These are phyloP conservation scores for Lophiotrema nucula DNA, from an alignment of 495 filamentous ascomycete species.

Conservation along the genomic window DNA sequence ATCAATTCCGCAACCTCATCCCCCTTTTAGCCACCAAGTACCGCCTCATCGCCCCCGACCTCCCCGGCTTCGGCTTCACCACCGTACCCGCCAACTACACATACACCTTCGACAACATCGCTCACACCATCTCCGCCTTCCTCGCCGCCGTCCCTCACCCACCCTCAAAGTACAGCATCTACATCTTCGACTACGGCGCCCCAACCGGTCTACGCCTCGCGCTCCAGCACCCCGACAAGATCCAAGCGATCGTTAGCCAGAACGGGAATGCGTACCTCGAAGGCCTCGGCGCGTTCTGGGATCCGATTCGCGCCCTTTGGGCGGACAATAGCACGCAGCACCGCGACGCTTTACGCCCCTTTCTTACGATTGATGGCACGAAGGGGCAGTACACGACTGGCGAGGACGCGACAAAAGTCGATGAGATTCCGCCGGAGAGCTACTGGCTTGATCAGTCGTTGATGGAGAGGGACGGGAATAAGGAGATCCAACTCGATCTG, in stretches of 20 bases:
- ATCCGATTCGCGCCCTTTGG: constrained; percentile 51
- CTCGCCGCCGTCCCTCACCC: constrained; percentile 47
- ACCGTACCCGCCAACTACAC: constrained; percentile 43
- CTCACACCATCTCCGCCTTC: constrained; percentile 50
- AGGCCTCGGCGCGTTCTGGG: constrained; percentile 60
- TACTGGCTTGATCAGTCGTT: constrained; percentile 54
- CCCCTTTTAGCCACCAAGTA: constrained; percentile 54
- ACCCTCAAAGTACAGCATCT: constrained; percentile 51
- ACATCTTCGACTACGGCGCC: constrained; percentile 68
- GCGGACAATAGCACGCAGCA: constrained; percentile 40
- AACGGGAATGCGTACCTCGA: constrained; percentile 66
- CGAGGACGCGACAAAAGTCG: constrained; percentile 28
- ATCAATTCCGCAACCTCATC: constrained; percentile 62
- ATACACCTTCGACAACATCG: constrained; percentile 54
- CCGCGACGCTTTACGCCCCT: constrained; percentile 42
- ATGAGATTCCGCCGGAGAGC: constrained; percentile 54
- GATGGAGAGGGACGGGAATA: constrained; percentile 51
- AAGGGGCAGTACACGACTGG: constrained; percentile 58
- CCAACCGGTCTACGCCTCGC: constrained; percentile 57
- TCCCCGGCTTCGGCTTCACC: constrained; percentile 54
- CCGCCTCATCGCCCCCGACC: constrained; percentile 59
- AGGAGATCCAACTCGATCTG: constrained; percentile 57
- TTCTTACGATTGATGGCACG: constrained; percentile 51
- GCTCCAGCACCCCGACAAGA: constrained; percentile 46
- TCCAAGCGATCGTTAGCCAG: constrained; percentile 58